Percentiles rank a stretch among this genome's conserved stretches.
Evolutionary conservation across 2,329 filamentous ascomycete genomes (phyloP).

Genomic region (Paraphoma sp.): DNA sequence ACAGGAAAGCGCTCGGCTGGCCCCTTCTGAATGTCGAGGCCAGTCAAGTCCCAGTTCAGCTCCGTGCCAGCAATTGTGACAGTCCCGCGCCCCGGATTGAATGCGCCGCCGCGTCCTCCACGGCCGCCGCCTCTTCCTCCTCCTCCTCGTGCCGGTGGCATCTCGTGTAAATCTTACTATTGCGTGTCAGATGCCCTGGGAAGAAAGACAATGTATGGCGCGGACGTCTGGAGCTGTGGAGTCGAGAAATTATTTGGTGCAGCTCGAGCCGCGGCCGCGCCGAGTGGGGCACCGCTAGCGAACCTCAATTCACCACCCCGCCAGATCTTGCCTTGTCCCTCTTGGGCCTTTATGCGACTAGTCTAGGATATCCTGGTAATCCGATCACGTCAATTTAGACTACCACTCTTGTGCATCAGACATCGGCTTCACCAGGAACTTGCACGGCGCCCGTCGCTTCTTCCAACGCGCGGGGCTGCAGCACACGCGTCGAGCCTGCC

Average conservation of each 20-base stretch:
- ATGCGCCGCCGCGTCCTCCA: slow-evolving; percentile 37
- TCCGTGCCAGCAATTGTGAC: slow-evolving; percentile 53
- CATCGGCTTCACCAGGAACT: not conserved
- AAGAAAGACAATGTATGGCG: not conserved
- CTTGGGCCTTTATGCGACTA: not conserved
- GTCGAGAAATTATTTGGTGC: slow-evolving; percentile 26
- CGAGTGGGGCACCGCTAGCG: slow-evolving; percentile 31
- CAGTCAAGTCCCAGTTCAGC: slow-evolving; percentile 49
- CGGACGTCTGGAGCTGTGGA: slow-evolving; percentile 7
- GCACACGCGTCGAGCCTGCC: slow-evolving; percentile 14
- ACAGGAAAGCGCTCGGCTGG: slow-evolving; percentile 52
- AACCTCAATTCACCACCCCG: slow-evolving; percentile 11
- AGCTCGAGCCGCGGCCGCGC: slow-evolving; percentile 19
- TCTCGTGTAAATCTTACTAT: slow-evolving; percentile 1
- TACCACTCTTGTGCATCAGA: not conserved
- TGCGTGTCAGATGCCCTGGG: too few species aligned
- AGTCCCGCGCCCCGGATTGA: slow-evolving; percentile 37
- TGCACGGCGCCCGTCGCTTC: not conserved
- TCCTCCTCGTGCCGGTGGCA: slow-evolving; percentile 42
- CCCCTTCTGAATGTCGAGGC: slow-evolving; percentile 48
- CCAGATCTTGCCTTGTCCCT: slow-evolving; percentile 6
- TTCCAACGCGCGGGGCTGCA: slow-evolving; percentile 10
- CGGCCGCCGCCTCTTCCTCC: slow-evolving; percentile 34
- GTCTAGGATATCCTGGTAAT: not conserved
- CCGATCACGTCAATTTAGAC: not conserved